Percentiles rank a stretch among this genome's conserved stretches.
Conservation (phyloP, 305 asterid genomes). For the Ruellia speciosa region DNA sequence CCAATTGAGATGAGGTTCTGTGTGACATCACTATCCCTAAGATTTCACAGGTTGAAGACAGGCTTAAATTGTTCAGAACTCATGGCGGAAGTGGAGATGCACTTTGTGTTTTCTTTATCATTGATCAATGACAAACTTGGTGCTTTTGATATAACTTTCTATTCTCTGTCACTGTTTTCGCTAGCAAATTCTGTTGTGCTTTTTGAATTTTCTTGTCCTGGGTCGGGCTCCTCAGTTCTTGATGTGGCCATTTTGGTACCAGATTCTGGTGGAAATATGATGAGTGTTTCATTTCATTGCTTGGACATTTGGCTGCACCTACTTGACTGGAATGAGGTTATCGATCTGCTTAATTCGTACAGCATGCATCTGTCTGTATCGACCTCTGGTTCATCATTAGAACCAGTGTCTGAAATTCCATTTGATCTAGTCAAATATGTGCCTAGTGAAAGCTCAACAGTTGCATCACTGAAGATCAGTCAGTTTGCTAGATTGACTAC, state of each 20-base stretch:
- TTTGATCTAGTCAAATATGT: slow-evolving; percentile 26
- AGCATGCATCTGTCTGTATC: slow-evolving; percentile 27
- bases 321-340: slow-evolving; percentile 69
- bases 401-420: slow-evolving; percentile 20
- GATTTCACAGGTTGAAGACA: slow-evolving; percentile 40
- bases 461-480: slow-evolving; percentile 23
- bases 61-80: slow-evolving; percentile 50
- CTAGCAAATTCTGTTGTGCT: slow-evolving; percentile 64
- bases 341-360: slow-evolving; percentile 36
- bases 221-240: slow-evolving; percentile 49
- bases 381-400: slow-evolving; percentile 27
- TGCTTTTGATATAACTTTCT: slow-evolving; percentile 44
- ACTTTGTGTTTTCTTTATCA: slow-evolving; percentile 51
- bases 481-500: slow-evolving; percentile 29
- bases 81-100: slow-evolving; percentile 61
- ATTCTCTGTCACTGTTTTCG: slow-evolving; percentile 62
- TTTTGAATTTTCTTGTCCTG: slow-evolving; percentile 49
- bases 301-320: slow-evolving; percentile 69
- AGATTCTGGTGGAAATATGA: slow-evolving; percentile 39
- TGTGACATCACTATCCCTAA: slow-evolving; percentile 50
- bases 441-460: slow-evolving; percentile 30
- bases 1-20: slow-evolving; percentile 46
- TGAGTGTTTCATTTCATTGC: slow-evolving; percentile 48
- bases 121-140: slow-evolving; percentile 38
- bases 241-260: slow-evolving; percentile 38